phyloP scores from a whole-genome alignment of 768 basidiomycete genomes.

The Boletus pseudopeckii region DNA sequence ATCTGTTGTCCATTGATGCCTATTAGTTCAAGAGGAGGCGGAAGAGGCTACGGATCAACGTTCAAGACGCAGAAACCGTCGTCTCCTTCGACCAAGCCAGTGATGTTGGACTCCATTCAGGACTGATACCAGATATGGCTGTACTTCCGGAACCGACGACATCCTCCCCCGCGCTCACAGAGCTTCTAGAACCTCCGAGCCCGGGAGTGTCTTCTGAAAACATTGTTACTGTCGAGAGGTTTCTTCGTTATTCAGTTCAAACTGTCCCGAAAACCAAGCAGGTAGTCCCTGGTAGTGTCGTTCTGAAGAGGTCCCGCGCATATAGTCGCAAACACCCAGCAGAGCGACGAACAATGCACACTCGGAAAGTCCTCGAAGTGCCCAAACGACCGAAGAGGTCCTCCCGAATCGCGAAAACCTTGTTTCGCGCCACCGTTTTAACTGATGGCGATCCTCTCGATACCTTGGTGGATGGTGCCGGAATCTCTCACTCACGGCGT shows the following conservation, averaged over 20 bases:
- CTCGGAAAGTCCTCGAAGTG: neutral
- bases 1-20: neutral
- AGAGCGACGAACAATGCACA: neutral
- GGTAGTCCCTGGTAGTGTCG: neutral
- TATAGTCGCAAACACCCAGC: slow-evolving; percentile 10
- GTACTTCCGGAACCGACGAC: slow-evolving; percentile 7
- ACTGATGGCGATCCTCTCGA: slow-evolving; percentile 25
- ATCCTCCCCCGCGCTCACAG: neutral
- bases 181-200: neutral
- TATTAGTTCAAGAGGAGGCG: slow-evolving; percentile 27
- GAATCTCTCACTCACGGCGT: slow-evolving; percentile 15
- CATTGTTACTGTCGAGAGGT: slow-evolving; percentile 26
- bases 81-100: neutral
- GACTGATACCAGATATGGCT: slow-evolving; percentile 19
- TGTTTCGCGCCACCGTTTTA: slow-evolving; percentile 28
- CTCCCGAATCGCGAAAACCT: slow-evolving; percentile 8
- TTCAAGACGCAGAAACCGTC: neutral
- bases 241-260: slow-evolving; percentile 17
- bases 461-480: slow-evolving; percentile 7
- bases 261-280: neutral
- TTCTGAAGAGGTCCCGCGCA: slow-evolving; percentile 13
- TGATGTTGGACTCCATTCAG: neutral
- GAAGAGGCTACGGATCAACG: slow-evolving; percentile 16
- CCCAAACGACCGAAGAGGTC: neutral
- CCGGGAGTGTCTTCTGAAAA: neutral